A percentile compares a stretch with the other conserved stretches of the same genome.
Conservation (phyloP, 306 rosid genomes). For the Pyrus pyrifolia region DNA sequence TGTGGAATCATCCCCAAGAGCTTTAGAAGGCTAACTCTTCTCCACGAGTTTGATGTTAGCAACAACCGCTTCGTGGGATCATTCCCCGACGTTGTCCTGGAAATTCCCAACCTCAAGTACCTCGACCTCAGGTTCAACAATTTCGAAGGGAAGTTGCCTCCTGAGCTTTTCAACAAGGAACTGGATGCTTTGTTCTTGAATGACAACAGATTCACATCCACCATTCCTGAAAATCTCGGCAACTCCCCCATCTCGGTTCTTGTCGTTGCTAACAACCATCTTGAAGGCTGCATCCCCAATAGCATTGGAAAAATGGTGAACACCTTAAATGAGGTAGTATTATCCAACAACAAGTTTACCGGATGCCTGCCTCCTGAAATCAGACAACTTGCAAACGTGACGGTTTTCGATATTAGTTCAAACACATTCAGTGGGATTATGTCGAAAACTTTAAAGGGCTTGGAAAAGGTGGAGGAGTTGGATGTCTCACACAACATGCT, state of each 20-base stretch:
- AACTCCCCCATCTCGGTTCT: slow-evolving; percentile 45
- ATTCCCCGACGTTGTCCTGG: slow-evolving; percentile 16
- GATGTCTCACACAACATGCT: slow-evolving; percentile 42
- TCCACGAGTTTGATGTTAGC: slow-evolving; percentile 24
- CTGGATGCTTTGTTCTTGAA: slow-evolving; percentile 60
- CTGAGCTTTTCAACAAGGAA: slow-evolving; percentile 15
- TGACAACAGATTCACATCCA: slow-evolving; percentile 49
- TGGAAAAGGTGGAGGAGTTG: slow-evolving; percentile 26
- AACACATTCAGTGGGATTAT: slow-evolving; percentile 49
- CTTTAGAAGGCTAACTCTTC: slow-evolving; percentile 14
- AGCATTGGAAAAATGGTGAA: slow-evolving; percentile 53
- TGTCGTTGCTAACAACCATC: slow-evolving; percentile 46
- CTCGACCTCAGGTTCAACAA: slow-evolving; percentile 26
- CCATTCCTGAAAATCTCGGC: slow-evolving; percentile 56
- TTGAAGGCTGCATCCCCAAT: slow-evolving; percentile 53
- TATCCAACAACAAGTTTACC: slow-evolving; percentile 33
- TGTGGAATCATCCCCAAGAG: slow-evolving; percentile 28
- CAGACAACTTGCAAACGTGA: slow-evolving; percentile 22
- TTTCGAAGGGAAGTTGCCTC: slow-evolving; percentile 21
- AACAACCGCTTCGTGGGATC: slow-evolving; percentile 26
- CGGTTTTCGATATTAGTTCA: slow-evolving; percentile 39
- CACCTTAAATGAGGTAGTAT: slow-evolving; percentile 41
- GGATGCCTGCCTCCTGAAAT: slow-evolving; percentile 63
- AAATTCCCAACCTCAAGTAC: slow-evolving; percentile 15
- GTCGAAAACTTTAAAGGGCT: slow-evolving; percentile 28